Base-by-base conservation (phyloP, 805 yeast species). In the Cyberlindnera lachancei region DNA sequence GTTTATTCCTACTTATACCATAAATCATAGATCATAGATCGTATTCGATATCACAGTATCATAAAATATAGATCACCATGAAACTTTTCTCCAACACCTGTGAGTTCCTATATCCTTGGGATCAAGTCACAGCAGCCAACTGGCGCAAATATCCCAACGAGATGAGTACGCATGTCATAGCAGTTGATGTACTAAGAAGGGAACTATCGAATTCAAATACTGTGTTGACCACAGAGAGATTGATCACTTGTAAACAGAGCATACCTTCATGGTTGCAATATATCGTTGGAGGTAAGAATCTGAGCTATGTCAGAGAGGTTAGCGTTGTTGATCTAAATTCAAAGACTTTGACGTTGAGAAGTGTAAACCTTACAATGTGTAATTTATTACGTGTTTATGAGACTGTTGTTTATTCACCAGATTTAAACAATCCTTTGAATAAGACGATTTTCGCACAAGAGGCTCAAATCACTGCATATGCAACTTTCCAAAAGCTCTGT, bases 101-200 rank as follows among this genome's bases (percentile, higher is more conserved):
- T 54, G 64, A 59, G 25, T 90, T 86, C 56, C 63, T 75, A 34
- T 88, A 92, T 52, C 74, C 94, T 0, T 90, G 97, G 96, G 94
- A 82, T 17, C 86, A 82, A 46, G 95, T 90, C 17, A 81, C 95
- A 1, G 87, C 94, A 2, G 96, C 97, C 31, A 87, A 88, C 58
- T 90, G 98, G 98, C 76, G 73, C 44, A 90, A 90, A 47, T 90
- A 90, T 59, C 98, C 98, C n/a, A 90, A 92, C 54, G 94, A 87
- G 46, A 67, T 79, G 37, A 78, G 95, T 7, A 73, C 94, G 1
- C 98, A 90, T 57, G 98, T 90, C 8, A 79, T 85, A 18, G 92
- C 92, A 1, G 97, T 92, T 14, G 98, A 90, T 54, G 85, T 86
- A 1, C 58, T 90, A 20, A 66, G 81, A 37, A 68, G 97, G 41